Evolutionary conservation across 2,329 filamentous ascomycete species (phyloP), one percentile per base, ranked within the genome.

Genomic region (Eurotiales sp.): DNA sequence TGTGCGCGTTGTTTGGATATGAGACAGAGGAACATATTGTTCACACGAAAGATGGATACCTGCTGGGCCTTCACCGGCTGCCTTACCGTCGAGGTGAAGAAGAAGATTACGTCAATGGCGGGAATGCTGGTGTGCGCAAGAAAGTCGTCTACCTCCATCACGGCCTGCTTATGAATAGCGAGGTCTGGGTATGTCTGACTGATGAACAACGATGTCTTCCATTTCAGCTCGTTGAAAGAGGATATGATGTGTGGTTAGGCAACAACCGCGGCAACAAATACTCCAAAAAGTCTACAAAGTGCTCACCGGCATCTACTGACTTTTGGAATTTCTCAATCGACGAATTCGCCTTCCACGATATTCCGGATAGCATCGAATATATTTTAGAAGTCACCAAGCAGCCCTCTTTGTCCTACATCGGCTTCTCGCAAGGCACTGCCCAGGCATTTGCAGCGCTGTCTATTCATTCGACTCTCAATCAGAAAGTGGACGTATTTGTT

Each of bases 291-390:
- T 91, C 85, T 2, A 82, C 91, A 46, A 80, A 85, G 53, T 77
- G 78, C 56, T 86, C 89, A 0, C 91, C 93, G 0, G 86, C 83
- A 0, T 86, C 87, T 2, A 74, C 79, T 32, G 78, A 82, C 12
- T 99, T 99, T 69, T 99, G 93, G 93, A 86, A 96, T 68, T 99
- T 99, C 67, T 96, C 90, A 46, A 97, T 99, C 65, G 93, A 99
- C 66, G 88, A 99, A 65, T 99, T 99, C 66, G 93, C 93, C 43
- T 95, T 99, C 63, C 84, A 97, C 67, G 93, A 99, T 68, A 96
- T 99, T 54, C 93, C 93, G 1, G 87, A 99, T 70, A 92, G 86
- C 58, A 97, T 99, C 63, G 80, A 85, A 49, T 97, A 99, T 66
- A 88, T 99, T 54, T 80, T 99, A 19, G 83, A 86, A 36, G 88